Percentiles rank a stretch among this genome's conserved stretches.
phyloP scores from a whole-genome alignment of 495 filamentous ascomycete species.

The Umbilicaria muhlenbergii region DNA sequence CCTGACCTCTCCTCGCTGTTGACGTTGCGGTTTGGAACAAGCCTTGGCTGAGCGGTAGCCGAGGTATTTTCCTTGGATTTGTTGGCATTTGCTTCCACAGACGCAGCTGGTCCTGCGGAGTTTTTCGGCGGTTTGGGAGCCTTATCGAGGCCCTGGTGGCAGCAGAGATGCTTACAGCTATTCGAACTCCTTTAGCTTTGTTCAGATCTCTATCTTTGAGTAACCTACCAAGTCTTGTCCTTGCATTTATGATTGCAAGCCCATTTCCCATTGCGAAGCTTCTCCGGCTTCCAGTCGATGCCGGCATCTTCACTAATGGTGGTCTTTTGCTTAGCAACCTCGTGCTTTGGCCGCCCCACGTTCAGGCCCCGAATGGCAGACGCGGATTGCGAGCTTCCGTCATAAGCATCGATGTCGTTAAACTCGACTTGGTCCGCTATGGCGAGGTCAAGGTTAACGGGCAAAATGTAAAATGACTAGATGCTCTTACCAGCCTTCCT shows the following conservation, averaged over 20 bases:
- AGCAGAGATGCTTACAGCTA: conserved; percentile 73
- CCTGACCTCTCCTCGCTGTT: not conserved
- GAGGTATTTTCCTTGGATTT: not conserved
- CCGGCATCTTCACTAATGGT: conserved; percentile 5
- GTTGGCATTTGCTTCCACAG: not conserved
- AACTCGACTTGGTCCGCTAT: conserved; percentile 21
- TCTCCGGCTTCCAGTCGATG: conserved; percentile 27
- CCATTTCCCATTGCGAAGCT: conserved; percentile 72
- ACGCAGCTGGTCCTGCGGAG: conserved; percentile 2
- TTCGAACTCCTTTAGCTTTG: no score
- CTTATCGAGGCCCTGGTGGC: conserved; percentile 73
- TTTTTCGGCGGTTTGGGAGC: conserved; percentile 44
- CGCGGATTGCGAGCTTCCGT: conserved; percentile 1
- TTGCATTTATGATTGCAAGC: conserved; percentile 76
- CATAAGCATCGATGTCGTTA: conserved; percentile 29
- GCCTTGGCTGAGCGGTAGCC: not conserved
- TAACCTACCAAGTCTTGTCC: conserved; percentile 42
- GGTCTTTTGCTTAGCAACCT: not conserved
- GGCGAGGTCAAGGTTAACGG: not conserved
- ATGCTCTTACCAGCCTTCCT: conserved; percentile 20
- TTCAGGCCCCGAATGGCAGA: no score
- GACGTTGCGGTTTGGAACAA: not conserved
- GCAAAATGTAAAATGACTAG: conserved; percentile 11
- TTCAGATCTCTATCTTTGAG: no score
- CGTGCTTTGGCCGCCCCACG: not conserved